A percentile compares a stretch with the other conserved stretches of the same genome.
These are phyloP conservation scores for Babesia gibsoni DNA, from an alignment of 169 alveolate species.

Conservation along the genomic window DNA sequence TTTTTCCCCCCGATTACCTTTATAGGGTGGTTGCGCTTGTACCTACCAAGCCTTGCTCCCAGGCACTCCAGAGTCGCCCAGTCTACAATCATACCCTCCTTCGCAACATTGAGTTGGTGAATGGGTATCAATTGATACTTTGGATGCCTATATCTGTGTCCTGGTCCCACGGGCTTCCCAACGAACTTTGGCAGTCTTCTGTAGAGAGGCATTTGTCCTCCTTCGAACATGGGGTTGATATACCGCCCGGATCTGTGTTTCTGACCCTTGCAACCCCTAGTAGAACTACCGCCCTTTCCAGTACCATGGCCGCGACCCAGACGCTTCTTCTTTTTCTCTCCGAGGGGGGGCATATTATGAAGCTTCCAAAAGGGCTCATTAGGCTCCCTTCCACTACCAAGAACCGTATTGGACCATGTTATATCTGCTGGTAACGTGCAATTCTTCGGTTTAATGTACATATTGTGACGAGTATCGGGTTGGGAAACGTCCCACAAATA, in stretches of 20 bases:
- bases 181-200: slow-evolving; percentile 76
- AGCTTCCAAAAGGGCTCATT: slow-evolving; percentile 65
- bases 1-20: slow-evolving; percentile 66
- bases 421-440: slow-evolving; percentile 65
- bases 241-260: slow-evolving; percentile 76
- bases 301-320: slow-evolving; percentile 79
- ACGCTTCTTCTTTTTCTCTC: slow-evolving; percentile 69
- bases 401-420: slow-evolving; percentile 71
- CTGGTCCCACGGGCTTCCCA: slow-evolving; percentile 76
- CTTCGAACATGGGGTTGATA: slow-evolving; percentile 68
- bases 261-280: slow-evolving; percentile 78
- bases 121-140: slow-evolving; percentile 71
- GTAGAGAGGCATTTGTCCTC: slow-evolving; percentile 78
- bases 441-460: slow-evolving; percentile 59
- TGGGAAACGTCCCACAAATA: slow-evolving; percentile 74
- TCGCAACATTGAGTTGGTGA: slow-evolving; percentile 63
- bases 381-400: slow-evolving; percentile 69
- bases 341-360: slow-evolving; percentile 64
- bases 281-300: slow-evolving; percentile 75
- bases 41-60: slow-evolving; percentile 71
- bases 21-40: slow-evolving; percentile 71
- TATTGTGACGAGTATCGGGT: slow-evolving; percentile 61
- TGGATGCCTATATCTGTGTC: slow-evolving; percentile 61
- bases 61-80: slow-evolving; percentile 72
- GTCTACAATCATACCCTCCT: slow-evolving; percentile 67